Conservation (phyloP, 78 protist species). For the Dictyostelium purpureum region DNA sequence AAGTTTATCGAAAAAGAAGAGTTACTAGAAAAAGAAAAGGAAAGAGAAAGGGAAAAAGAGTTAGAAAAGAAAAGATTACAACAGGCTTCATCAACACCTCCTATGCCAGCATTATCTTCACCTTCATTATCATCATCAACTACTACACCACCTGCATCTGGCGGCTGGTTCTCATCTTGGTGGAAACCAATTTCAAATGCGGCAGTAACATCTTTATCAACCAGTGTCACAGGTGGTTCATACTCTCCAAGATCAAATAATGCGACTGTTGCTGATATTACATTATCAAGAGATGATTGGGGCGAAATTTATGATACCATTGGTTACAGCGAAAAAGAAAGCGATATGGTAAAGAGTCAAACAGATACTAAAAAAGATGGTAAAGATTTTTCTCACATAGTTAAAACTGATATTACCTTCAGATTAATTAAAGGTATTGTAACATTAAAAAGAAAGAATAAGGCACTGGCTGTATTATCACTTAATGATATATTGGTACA, state of each 20-base stretch:
- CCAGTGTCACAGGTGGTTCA: background rate
- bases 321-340: constrained; percentile 7
- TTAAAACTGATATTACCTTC: background rate
- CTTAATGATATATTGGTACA: background rate
- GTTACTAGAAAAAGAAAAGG: background rate
- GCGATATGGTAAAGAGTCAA: background rate
- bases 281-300: constrained; percentile 63
- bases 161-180: constrained; percentile 73
- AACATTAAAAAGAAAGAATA: background rate
- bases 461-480: background rate
- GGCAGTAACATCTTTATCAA: background rate
- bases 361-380: too few relatives aligned
- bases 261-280: background rate
- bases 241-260: background rate
- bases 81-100: constrained; percentile 1
- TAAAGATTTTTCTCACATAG: background rate
- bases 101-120: background rate
- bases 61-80: background rate
- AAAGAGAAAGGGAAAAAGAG: background rate
- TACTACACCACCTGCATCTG: background rate
- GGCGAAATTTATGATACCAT: constrained; percentile 62
- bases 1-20: constrained; percentile 57
- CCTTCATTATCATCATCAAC: background rate
- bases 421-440: background rate
- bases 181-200: constrained; percentile 14